phyloP scores from a whole-genome alignment of 2,329 filamentous ascomycete genomes.

The Thielaviopsis ethacetica region DNA sequence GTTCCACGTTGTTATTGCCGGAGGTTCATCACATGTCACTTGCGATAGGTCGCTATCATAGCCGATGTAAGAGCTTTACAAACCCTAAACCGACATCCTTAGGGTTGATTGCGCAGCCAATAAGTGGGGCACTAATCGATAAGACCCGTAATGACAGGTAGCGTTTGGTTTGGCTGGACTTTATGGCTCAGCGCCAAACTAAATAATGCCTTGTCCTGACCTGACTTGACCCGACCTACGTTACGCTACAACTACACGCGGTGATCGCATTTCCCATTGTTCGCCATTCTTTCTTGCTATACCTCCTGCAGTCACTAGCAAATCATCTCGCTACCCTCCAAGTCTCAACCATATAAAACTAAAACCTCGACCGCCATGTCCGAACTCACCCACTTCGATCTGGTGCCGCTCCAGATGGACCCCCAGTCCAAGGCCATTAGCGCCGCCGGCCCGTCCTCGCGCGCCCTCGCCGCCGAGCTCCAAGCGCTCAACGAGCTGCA shows the following conservation, averaged over 20 bases:
- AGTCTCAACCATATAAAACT: no score
- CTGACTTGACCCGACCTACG: background rate
- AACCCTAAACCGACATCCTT: background rate
- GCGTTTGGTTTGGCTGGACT: background rate
- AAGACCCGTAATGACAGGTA: constrained; percentile 6
- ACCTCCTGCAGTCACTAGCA: no score
- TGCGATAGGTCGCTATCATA: no score
- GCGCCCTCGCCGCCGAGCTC: constrained; percentile 47
- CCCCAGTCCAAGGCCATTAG: constrained; percentile 63
- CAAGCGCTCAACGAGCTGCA: constrained; percentile 63
- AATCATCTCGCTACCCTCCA: no score
- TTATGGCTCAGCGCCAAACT: background rate
- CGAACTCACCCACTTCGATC: constrained; percentile 59
- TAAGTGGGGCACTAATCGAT: constrained; percentile 6
- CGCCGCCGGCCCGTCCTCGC: constrained; percentile 27
- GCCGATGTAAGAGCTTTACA: no score
- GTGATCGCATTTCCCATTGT: background rate
- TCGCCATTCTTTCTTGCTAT: background rate
- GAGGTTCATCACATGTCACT: no score
- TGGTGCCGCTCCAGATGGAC: constrained; percentile 69
- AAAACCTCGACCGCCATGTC: constrained; percentile 36
- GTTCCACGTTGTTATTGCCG: no score
- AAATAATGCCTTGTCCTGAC: background rate
- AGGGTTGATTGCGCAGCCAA: background rate
- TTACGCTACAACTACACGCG: background rate